These are phyloP conservation scores for Chaetomium sp. DNA, from an alignment of 2,329 filamentous ascomycete genomes.

Conservation along the genomic window DNA sequence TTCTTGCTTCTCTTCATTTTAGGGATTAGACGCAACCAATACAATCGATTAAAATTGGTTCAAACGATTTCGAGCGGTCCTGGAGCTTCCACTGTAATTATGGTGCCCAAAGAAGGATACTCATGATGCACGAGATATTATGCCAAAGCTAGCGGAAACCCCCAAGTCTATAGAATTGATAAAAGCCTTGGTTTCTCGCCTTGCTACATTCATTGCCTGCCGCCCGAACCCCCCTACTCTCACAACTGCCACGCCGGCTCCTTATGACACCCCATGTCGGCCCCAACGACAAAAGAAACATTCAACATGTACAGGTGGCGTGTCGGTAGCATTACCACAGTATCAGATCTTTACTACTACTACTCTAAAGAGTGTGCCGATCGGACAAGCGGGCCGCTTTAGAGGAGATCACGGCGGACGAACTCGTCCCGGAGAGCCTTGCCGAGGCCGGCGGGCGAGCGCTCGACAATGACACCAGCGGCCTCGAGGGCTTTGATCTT, in stretches of 20 bases:
- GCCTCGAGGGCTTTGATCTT: constrained; percentile 94
- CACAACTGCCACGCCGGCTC: neutral
- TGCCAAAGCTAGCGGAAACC: constrained; percentile 19
- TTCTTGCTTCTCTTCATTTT: neutral
- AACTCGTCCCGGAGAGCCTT: constrained; percentile 95
- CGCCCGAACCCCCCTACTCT: neutral
- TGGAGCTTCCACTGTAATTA: too few relatives aligned
- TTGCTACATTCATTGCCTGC: neutral
- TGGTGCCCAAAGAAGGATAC: constrained; percentile 1
- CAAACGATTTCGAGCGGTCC: too few relatives aligned
- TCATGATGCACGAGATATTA: constrained; percentile 16
- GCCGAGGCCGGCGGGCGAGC: constrained; percentile 83
- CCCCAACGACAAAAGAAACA: constrained; percentile 9
- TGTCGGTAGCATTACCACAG: neutral
- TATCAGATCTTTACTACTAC: neutral
- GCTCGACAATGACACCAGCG: constrained; percentile 93
- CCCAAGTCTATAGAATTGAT: constrained; percentile 25
- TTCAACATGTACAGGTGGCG: constrained; percentile 14
- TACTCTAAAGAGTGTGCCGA: too few relatives aligned
- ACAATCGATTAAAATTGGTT: neutral
- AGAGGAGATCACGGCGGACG: constrained; percentile 91
- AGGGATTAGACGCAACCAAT: neutral
- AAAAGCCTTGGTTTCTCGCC: neutral
- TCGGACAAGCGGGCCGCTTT: constrained; percentile 30
- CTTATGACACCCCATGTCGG: neutral